phyloP scores from a whole-genome alignment of 768 basidiomycete genomes.

The Termitomyces sp. region DNA sequence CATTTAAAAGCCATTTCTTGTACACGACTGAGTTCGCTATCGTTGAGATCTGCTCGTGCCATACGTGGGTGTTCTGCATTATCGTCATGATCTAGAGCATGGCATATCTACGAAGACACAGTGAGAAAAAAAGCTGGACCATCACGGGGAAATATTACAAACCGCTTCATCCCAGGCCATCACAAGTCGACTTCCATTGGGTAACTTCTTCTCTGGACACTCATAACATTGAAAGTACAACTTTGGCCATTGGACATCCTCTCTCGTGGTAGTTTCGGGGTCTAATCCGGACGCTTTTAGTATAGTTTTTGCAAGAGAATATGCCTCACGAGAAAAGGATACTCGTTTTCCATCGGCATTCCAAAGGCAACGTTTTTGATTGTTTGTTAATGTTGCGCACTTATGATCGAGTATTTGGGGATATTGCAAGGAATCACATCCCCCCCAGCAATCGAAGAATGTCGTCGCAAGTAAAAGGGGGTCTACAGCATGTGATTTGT shows the following conservation, averaged over 20 bases:
- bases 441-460: not conserved
- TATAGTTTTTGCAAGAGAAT: not conserved
- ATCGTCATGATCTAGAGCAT: too few relatives aligned
- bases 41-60: too few relatives aligned
- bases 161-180: too few relatives aligned
- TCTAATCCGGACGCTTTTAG: slow-evolving; percentile 5
- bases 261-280: not conserved
- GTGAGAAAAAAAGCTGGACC: too few relatives aligned
- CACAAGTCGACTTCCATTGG: too few relatives aligned
- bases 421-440: not conserved
- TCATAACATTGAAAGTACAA: not conserved
- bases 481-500: not conserved
- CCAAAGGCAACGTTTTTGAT: not conserved
- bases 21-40: too few relatives aligned
- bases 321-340: not conserved
- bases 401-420: not conserved
- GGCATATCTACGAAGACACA: too few relatives aligned
- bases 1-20: too few relatives aligned
- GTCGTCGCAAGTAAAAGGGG: slow-evolving; percentile 2
- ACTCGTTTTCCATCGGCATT: not conserved
- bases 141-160: too few relatives aligned
- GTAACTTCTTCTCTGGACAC: not conserved
- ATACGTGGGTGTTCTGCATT: too few relatives aligned
- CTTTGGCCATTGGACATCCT: not conserved
- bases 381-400: not conserved